A percentile compares a stretch with the other conserved stretches of the same genome.
phyloP scores from a whole-genome alignment of 2,329 filamentous ascomycete genomes.

The Pseudogymnoascus sp. region DNA sequence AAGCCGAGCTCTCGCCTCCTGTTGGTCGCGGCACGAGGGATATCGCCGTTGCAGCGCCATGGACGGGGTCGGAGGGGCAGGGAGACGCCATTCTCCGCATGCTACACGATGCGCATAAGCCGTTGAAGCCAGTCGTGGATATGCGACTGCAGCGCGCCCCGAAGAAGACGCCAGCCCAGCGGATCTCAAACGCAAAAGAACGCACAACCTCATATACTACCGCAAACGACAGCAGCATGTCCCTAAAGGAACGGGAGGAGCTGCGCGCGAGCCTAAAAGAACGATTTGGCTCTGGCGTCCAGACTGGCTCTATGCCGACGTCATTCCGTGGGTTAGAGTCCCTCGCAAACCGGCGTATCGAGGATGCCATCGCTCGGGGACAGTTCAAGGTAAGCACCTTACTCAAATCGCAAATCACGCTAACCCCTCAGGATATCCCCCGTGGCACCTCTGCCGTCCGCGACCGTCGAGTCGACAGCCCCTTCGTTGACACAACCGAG shows the following conservation, averaged over 20 bases:
- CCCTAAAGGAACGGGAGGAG: slow-evolving; percentile 65
- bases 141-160: slow-evolving; percentile 42
- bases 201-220: slow-evolving; percentile 50
- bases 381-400: slow-evolving; percentile 57
- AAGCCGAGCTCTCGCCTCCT: slow-evolving; percentile 45
- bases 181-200: slow-evolving; percentile 51
- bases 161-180: slow-evolving; percentile 39
- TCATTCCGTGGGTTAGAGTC: slow-evolving; percentile 72
- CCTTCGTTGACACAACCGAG: slow-evolving; percentile 92
- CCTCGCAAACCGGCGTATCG: slow-evolving; percentile 85
- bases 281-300: slow-evolving; percentile 66
- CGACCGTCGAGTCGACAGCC: slow-evolving; percentile 76
- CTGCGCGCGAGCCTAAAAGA: slow-evolving; percentile 70
- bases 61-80: slow-evolving; percentile 70
- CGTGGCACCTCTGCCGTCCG: slow-evolving; percentile 73
- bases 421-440: slow-evolving; percentile 57
- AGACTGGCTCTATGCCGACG: slow-evolving; percentile 58
- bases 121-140: slow-evolving; percentile 51
- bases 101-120: slow-evolving; percentile 73
- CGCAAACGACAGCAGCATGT: slow-evolving; percentile 49
- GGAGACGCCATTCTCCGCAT: slow-evolving; percentile 78
- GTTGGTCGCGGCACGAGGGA: slow-evolving; percentile 63
- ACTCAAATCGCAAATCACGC: slow-evolving; percentile 1
- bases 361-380: slow-evolving; percentile 85
- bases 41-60: slow-evolving; percentile 61